phyloP scores from a whole-genome alignment of 768 basidiomycete species.

The Phylloporus sp. region DNA sequence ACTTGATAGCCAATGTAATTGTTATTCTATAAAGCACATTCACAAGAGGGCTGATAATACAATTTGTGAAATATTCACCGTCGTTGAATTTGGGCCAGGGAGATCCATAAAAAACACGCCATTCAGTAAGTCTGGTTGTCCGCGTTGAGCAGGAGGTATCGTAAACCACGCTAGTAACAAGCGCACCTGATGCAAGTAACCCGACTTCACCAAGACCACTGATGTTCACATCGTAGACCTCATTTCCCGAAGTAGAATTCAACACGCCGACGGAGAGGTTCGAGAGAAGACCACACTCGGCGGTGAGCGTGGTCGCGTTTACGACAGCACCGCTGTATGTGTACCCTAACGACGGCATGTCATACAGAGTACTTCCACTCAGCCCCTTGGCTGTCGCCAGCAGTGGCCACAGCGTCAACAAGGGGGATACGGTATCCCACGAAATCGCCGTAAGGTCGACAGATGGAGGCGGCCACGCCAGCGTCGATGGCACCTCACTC shows the following conservation, averaged over 20 bases:
- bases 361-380: slow-evolving; percentile 13
- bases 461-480: neutral
- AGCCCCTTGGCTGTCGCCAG: slow-evolving; percentile 9
- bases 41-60: neutral
- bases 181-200: neutral
- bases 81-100: neutral
- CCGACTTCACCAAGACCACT: slow-evolving; percentile 4
- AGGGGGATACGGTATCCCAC: neutral
- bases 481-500: neutral
- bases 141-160: neutral
- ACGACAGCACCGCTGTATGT: slow-evolving; percentile 9
- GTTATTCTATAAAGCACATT: neutral
- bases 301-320: slow-evolving; percentile 13
- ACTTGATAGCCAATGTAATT: neutral
- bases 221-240: neutral
- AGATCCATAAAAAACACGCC: neutral
- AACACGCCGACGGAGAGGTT: neutral
- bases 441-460: neutral
- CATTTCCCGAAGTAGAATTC: neutral
- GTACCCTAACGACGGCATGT: slow-evolving; percentile 5
- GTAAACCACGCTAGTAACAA: neutral
- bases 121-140: neutral
- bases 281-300: slow-evolving; percentile 14
- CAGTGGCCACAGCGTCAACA: neutral
- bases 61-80: neutral